Conservation (phyloP, 805 yeast genomes). For the Clavispora carvajalis region DNA sequence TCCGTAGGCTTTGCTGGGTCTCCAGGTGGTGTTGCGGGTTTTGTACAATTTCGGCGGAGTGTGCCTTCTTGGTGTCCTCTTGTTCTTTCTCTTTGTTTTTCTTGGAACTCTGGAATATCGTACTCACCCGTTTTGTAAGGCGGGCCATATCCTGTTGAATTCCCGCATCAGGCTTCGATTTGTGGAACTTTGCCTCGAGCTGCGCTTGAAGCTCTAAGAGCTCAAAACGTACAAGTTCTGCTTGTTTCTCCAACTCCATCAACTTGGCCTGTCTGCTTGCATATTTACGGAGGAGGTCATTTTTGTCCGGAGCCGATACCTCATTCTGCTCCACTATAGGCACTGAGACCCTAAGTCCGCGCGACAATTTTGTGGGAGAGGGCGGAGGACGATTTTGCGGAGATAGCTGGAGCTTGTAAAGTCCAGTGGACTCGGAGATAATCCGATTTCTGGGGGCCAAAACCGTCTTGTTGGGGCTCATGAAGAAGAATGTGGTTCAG, state of each 20-base stretch:
- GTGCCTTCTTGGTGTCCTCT: neutral
- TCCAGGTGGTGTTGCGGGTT: neutral
- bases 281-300: constrained; percentile 18
- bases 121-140: constrained; percentile 9
- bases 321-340: neutral
- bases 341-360: constrained; percentile 1
- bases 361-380: neutral
- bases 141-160: constrained; percentile 6
- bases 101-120: constrained; percentile 7
- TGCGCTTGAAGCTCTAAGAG: constrained; percentile 24
- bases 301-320: constrained; percentile 1
- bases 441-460: constrained; percentile 21
- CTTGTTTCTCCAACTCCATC: constrained; percentile 41
- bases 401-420: constrained; percentile 39
- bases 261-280: constrained; percentile 54
- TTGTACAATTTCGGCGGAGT: no score
- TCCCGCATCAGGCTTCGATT: constrained; percentile 3
- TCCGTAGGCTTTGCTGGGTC: no score
- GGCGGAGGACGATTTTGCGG: constrained; percentile 6
- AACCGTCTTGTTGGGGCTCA: neutral
- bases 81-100: neutral
- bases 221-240: constrained; percentile 28
- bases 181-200: constrained; percentile 15
- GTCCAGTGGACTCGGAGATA: constrained; percentile 47
- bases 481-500: neutral